Conservation (phyloP, 2,329 filamentous ascomycete genomes). For the Microcyclosporella mali region DNA sequence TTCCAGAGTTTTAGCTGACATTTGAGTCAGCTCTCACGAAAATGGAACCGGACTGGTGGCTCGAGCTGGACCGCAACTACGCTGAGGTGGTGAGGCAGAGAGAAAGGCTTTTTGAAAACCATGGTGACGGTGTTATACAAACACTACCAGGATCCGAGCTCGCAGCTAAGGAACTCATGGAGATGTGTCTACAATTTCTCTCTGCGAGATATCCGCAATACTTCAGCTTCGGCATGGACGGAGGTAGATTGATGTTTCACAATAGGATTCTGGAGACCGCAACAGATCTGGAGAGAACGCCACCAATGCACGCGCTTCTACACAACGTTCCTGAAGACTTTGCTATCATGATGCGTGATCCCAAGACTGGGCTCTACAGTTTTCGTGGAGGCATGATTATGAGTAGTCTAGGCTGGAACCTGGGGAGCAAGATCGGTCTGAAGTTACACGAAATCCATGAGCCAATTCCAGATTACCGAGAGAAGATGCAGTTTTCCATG, state of each 20-base stretch:
- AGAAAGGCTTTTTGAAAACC: constrained; percentile 55
- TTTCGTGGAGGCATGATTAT: constrained; percentile 73
- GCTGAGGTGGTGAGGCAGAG: constrained; percentile 61
- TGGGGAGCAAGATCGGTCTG: constrained; percentile 66
- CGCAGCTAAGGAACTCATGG: constrained; percentile 80
- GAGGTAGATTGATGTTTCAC: constrained; percentile 54
- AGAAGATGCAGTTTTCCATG: constrained; percentile 85
- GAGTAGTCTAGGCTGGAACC: constrained; percentile 73
- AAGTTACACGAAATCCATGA: constrained; percentile 65
- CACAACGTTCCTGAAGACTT: constrained; percentile 83
- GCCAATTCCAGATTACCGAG: constrained; percentile 73
- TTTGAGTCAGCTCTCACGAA: constrained; percentile 61
- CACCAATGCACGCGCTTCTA: constrained; percentile 64
- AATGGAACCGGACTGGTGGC: constrained; percentile 76
- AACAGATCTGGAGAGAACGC: constrained; percentile 54
- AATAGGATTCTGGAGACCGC: constrained; percentile 62
- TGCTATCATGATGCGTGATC: constrained; percentile 65
- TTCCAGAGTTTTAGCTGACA: background rate
- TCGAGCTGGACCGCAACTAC: constrained; percentile 78
- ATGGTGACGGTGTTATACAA: constrained; percentile 61
- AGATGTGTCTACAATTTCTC: constrained; percentile 76
- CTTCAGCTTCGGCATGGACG: constrained; percentile 55
- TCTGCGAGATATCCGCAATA: constrained; percentile 69
- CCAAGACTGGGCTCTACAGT: constrained; percentile 63
- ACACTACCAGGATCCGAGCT: constrained; percentile 68